phyloP scores from a whole-genome alignment of 2,329 filamentous ascomycete genomes.

The Calonectria hawksworthii region DNA sequence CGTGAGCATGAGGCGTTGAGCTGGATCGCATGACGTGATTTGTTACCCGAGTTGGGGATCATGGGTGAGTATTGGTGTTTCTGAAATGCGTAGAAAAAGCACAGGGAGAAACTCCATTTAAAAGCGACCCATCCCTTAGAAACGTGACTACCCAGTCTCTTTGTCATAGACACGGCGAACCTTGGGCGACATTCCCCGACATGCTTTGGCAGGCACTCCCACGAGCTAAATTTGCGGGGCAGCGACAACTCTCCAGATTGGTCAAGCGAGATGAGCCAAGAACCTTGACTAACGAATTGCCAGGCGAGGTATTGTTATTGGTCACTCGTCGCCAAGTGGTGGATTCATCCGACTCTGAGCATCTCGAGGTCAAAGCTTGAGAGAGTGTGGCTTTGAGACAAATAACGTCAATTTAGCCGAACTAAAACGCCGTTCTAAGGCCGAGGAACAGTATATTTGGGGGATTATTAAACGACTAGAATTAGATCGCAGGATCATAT shows the following conservation, averaged over 20 bases:
- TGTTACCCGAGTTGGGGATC: background rate
- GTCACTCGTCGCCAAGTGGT: background rate
- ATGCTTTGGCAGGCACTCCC: background rate
- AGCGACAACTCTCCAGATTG: background rate
- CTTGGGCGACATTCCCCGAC: background rate
- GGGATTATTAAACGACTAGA: background rate
- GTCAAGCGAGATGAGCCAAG: background rate
- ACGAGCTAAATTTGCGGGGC: constrained; percentile 3
- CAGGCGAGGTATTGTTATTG: background rate
- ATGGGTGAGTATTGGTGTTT: background rate
- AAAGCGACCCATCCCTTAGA: background rate
- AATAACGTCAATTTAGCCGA: background rate
- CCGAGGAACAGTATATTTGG: background rate
- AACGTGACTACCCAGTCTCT: background rate
- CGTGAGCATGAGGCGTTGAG: background rate
- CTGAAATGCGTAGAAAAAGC: background rate
- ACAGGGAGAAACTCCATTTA: background rate
- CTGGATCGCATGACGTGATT: background rate
- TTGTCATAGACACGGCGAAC: background rate
- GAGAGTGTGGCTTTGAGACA: background rate
- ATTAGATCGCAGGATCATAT: too few relatives aligned
- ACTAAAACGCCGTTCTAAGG: background rate
- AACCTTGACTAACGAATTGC: background rate
- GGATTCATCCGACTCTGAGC: background rate
- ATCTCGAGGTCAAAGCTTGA: background rate